Base-by-base conservation (phyloP, 2,329 filamentous ascomycete species). In the Aspergillus floridensis region DNA sequence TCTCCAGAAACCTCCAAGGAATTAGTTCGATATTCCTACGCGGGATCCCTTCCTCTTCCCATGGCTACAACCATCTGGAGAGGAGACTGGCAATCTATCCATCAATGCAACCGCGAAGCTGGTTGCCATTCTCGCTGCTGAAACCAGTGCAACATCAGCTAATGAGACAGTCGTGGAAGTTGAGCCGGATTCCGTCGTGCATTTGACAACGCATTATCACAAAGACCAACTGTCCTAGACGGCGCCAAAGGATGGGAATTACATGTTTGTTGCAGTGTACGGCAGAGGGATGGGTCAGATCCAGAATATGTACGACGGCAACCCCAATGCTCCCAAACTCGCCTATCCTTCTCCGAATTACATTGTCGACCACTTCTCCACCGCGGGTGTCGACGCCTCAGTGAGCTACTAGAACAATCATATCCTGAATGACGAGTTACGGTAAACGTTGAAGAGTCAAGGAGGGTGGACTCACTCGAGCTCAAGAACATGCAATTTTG, bases 401-500 rank as follows among this genome's bases (percentile, higher is more conserved):
- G 16, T 54, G 31, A 35, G 8, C 31, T 35, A 35, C 4, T 35
- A 10, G 31, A 35, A 35, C 31, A 14, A 35, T 3, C 31, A 35
- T 35, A 35, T 35, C 31, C 8, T 35, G 31, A 35, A 12, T 35
- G 31, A 35, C 31, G 31, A 35, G 31, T 12, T 35, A 10, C 31
- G 31, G 6, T 10, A 35, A 35, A 35, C 12, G 8, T 14, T 35
- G 35, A 46, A 44, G 10, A 24, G 7, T 11, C 31, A 16, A 21
- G 19, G 31, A 16, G 52, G 52, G 32, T 54, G 16, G 52, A 54
- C 38, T 54, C 52, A 5, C 38, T 54, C 4, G 52, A 54, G 22
- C 35, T 54, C n/a, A 54, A 54, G 52, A n/a, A 46, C 21, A 29
- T 32, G 38, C 52, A 54, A 44, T 47, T 47, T 24, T 54, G 52